Evolutionary conservation across 2,329 filamentous ascomycete species (phyloP).

Genomic region (Albifimbria verrucaria): DNA sequence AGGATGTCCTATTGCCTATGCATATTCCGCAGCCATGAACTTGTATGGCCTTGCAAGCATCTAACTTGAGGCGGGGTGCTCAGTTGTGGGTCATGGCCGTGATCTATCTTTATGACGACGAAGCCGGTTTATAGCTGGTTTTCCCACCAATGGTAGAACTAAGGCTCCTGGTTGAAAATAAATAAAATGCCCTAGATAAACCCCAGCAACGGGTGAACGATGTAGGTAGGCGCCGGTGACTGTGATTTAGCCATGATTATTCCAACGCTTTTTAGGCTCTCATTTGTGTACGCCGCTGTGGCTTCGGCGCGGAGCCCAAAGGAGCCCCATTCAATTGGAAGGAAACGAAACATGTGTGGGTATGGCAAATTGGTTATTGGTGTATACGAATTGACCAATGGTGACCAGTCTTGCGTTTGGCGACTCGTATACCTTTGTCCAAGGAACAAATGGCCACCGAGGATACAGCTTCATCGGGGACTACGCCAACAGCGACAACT

Average conservation of each 20-base stretch:
- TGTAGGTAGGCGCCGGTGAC: too few species aligned
- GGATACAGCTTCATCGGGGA: conserved; percentile 9
- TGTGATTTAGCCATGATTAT: too few species aligned
- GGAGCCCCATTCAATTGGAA: background rate
- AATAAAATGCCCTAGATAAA: too few species aligned
- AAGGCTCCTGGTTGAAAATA: background rate
- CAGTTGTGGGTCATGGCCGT: background rate
- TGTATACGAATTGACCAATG: background rate
- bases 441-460: conserved; percentile 8
- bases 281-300: background rate
- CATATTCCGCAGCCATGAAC: too few species aligned
- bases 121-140: background rate
- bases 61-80: background rate
- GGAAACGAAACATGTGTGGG: background rate
- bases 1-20: too few species aligned
- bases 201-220: too few species aligned
- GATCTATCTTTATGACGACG: background rate
- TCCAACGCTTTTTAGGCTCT: background rate
- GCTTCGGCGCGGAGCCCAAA: background rate
- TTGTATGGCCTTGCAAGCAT: background rate
- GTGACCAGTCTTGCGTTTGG: conserved; percentile 6
- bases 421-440: conserved; percentile 9
- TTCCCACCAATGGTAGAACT: background rate
- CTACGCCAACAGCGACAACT: conserved; percentile 2
- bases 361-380: background rate